Conservation (phyloP, 140 eudicot genomes). For the Erigeron philadelphicus region DNA sequence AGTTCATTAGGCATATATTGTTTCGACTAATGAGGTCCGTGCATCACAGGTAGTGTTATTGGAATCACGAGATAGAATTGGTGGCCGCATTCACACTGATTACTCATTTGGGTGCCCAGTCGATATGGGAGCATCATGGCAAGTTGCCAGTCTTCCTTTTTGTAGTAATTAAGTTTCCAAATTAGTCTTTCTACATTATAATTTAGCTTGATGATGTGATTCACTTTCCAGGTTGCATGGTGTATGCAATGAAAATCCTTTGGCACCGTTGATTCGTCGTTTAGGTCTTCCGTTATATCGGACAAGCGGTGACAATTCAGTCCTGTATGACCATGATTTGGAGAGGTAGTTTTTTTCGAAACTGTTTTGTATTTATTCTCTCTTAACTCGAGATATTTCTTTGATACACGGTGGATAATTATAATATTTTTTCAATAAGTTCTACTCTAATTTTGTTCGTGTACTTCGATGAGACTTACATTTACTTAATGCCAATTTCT, state of each 20-base stretch:
- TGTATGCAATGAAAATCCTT: conserved; percentile 97
- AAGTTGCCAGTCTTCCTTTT: conserved; percentile 25
- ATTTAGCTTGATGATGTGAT: not conserved
- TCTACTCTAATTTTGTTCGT: too few relatives aligned
- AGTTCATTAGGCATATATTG: too few relatives aligned
- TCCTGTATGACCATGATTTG: conserved; percentile 91
- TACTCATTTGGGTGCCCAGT: conserved; percentile 97
- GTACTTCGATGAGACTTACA: too few relatives aligned
- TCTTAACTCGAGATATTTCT: too few relatives aligned
- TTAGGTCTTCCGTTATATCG: conserved; percentile 84
- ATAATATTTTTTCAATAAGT: too few relatives aligned
- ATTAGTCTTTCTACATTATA: not conserved
- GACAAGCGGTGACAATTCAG: conserved; percentile 97
- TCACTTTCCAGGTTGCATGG: conserved; percentile 79
- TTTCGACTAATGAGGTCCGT: not conserved
- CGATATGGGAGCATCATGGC: conserved; percentile 98
- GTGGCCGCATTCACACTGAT: conserved; percentile 93
- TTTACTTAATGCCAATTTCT: too few relatives aligned
- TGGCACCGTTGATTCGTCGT: conserved; percentile 85
- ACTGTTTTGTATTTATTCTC: too few relatives aligned
- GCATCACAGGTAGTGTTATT: conserved; percentile 61
- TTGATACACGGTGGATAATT: too few relatives aligned
- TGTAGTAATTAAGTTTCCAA: conserved; percentile 1
- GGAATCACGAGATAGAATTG: conserved; percentile 96
- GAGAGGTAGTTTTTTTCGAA: conserved; percentile 53